Percentiles rank a stretch among this genome's conserved stretches.
phyloP scores from a whole-genome alignment of 768 basidiomycete species.

The Melanogaster broomeanus region DNA sequence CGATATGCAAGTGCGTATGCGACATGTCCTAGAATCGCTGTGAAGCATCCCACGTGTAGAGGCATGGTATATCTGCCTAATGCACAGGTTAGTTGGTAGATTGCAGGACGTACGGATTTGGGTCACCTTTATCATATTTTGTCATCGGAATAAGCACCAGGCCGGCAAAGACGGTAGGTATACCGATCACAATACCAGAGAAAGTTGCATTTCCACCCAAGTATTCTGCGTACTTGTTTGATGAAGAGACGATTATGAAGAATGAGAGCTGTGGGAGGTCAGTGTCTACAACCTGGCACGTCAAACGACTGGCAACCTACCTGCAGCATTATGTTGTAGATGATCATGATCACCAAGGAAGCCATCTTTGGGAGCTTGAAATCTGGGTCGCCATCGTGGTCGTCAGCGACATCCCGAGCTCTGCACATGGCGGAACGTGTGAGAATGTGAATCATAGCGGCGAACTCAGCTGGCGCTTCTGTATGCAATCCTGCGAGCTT shows the following conservation, averaged over 20 bases:
- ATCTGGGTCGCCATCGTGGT: conserved; percentile 31
- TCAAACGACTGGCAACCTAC: conserved; percentile 25
- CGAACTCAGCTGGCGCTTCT: no score
- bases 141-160: conserved; percentile 57
- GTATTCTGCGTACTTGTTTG: conserved; percentile 59
- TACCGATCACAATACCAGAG: conserved; percentile 65
- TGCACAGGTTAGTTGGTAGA: neutral
- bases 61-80: conserved; percentile 57
- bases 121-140: conserved; percentile 54
- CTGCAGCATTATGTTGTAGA: conserved; percentile 46
- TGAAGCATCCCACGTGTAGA: conserved; percentile 53
- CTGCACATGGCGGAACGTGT: neutral
- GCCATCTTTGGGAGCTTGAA: conserved; percentile 49
- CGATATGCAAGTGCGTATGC: conserved; percentile 63
- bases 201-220: conserved; percentile 72
- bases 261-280: conserved; percentile 52
- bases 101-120: neutral
- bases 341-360: conserved; percentile 47
- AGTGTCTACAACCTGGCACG: neutral
- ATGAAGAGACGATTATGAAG: conserved; percentile 70
- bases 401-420: neutral
- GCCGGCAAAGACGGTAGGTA: conserved; percentile 64
- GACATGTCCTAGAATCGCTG: conserved; percentile 56
- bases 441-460: conserved; percentile 6
- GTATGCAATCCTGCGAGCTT: no score